Base-by-base conservation (phyloP, 768 basidiomycete genomes). In the Tylopilus vinaceipallidus region DNA sequence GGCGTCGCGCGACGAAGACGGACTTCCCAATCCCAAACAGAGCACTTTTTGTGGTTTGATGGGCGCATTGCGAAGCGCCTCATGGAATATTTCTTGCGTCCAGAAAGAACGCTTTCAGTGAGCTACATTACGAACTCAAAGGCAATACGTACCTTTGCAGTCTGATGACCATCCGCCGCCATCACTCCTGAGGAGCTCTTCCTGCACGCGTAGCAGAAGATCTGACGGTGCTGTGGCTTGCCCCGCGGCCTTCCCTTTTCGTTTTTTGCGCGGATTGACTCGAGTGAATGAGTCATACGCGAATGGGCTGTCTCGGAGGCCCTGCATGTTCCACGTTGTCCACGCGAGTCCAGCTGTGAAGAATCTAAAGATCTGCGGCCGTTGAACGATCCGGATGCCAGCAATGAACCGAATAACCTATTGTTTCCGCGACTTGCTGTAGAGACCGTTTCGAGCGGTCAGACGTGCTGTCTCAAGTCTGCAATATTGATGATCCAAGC, bases 1-100 rank as follows among this genome's bases (percentile, higher is more conserved):
- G 32, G 88, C 76, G 48, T 79, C 79, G 42, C 71, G 71, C 41
- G 85, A 88, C 35, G 71, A 61, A 16, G 75, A 70, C n/a, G 88
- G 87, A 63, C 84, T 86, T 42, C 88, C 88, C 24, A 91, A 72
- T 11, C 88, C 88, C 13, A 91, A 77, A 64, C 88, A 90, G 35
- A 91, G 62, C 39, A 86, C 70, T 27, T 64, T 65, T 39, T 41
- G 49, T 49, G 69, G 52, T 42, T 52, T 52, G 40, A 69, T 53
- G 32, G 54, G 45, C 30, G 57, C 56, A 19, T 50, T 49, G 22
- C 44, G 54, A 22, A 79, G 45, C 30, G 69, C 70, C 29, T 68
- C 64, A 32, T 64, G 58, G 35, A 78, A 40, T 17, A 71, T 59
- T 53, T 66, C 77, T 77, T 65, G 42, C 38, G 39, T 43, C 40